These are phyloP conservation scores for Irpex rosettiformis DNA, from an alignment of 1,284 basidiomycete species.

Conservation along the genomic window DNA sequence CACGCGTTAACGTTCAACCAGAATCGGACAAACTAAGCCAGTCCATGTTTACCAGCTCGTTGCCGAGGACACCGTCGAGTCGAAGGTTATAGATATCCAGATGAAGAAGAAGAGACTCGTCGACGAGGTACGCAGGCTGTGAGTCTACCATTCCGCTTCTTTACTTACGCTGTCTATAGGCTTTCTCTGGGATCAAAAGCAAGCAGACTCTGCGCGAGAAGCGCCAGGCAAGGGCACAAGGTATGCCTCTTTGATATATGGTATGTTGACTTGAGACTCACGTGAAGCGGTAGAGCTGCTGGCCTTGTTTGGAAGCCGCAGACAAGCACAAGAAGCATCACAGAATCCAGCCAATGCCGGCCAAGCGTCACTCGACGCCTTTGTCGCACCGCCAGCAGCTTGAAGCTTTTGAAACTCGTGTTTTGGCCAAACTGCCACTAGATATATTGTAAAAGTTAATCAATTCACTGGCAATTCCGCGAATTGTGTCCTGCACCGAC, in stretches of 20 bases:
- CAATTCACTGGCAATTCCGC: neutral
- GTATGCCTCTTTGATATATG: slow-evolving; percentile 31
- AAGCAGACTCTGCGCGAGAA: slow-evolving; percentile 68
- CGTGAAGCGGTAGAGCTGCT: slow-evolving; percentile 15
- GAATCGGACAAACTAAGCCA: slow-evolving; percentile 77
- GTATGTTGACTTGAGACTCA: neutral
- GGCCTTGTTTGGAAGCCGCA: slow-evolving; percentile 21
- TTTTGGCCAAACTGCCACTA: neutral
- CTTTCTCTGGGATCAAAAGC: slow-evolving; percentile 74
- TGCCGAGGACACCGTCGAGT: slow-evolving; percentile 83
- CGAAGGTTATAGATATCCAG: slow-evolving; percentile 84
- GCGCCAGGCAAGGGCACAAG: slow-evolving; percentile 72
- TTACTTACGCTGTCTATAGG: slow-evolving; percentile 36
- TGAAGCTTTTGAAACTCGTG: neutral
- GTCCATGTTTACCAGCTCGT: slow-evolving; percentile 88
- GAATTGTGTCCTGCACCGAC: neutral
- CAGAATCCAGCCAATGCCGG: slow-evolving; percentile 2
- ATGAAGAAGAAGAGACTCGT: slow-evolving; percentile 73
- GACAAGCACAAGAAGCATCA: slow-evolving; percentile 3
- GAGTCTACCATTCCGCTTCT: slow-evolving; percentile 2
- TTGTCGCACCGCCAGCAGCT: neutral
- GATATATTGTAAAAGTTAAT: neutral
- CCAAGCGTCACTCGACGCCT: slow-evolving; percentile 22
- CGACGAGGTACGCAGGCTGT: slow-evolving; percentile 46
- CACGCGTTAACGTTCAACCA: slow-evolving; percentile 22